phyloP scores from a whole-genome alignment of 306 rosid species.

The Echinosophora koreensis region DNA sequence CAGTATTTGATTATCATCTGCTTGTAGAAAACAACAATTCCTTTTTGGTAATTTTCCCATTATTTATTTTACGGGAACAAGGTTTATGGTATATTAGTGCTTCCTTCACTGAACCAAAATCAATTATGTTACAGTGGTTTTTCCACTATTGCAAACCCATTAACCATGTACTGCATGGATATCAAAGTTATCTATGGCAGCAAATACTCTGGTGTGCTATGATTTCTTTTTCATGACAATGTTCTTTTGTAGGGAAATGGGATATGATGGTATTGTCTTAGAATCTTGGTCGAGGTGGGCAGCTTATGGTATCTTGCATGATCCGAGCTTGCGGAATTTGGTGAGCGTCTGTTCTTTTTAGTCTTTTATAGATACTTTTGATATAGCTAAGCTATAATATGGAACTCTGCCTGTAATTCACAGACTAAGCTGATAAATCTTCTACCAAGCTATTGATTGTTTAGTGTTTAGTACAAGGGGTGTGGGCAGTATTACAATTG shows the following conservation, averaged over 20 bases:
- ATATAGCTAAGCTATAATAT: slow-evolving; percentile 12
- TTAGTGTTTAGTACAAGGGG: slow-evolving; percentile 8
- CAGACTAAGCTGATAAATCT: slow-evolving; percentile 11
- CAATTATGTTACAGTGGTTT: slow-evolving; percentile 2
- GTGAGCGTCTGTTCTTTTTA: slow-evolving; percentile 55
- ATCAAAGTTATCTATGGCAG: slow-evolving; percentile 19
- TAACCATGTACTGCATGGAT: slow-evolving; percentile 11
- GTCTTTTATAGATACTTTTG: background rate
- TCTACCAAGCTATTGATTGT: slow-evolving; percentile 23
- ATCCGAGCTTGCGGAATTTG: slow-evolving; percentile 74
- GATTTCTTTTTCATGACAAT: slow-evolving; percentile 35
- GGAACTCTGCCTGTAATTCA: slow-evolving; percentile 28
- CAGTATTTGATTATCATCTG: background rate
- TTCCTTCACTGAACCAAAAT: slow-evolving; percentile 25
- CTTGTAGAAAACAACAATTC: background rate
- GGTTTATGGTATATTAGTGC: slow-evolving; percentile 12
- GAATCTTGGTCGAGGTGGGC: slow-evolving; percentile 99
- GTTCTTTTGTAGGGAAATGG: slow-evolving; percentile 80
- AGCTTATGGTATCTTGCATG: slow-evolving; percentile 79
- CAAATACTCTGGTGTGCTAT: slow-evolving; percentile 18
- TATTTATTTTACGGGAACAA: slow-evolving; percentile 7
- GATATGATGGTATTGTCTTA: slow-evolving; percentile 89
- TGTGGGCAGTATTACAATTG: background rate
- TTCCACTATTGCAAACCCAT: slow-evolving; percentile 20
- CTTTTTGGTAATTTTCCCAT: background rate